Evolutionary conservation across 805 yeast genomes (phyloP), one percentile per base, ranked within the genome.

Genomic region (Candida loeiensis): DNA sequence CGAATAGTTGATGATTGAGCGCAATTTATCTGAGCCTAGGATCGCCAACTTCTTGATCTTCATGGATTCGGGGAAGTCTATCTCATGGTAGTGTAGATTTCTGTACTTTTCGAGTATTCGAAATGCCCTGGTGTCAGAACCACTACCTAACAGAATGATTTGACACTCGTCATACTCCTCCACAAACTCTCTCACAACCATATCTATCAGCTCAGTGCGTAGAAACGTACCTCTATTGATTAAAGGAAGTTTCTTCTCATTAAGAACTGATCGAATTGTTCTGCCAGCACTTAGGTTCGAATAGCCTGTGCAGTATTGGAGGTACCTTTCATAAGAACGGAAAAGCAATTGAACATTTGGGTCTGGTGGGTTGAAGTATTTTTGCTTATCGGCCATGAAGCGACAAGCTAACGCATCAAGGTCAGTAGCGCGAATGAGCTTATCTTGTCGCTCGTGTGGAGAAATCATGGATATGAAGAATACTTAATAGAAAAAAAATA

Each of bases 131-230:
- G 93, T 82, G 51, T 85, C 95, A 12, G 86, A 81, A 4, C 95
- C 95, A 2, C 90, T 82, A 0, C 95, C 95, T n/a, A 85, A 54
- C 1, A 88, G 82, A 1, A 85, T 61, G 12, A 85, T 71, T 53
- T 83, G 82, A 34, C 76, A 59, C 15, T 39, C 32, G 3, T 18
- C 42, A 34, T 40, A 44, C 41, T 63, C 55, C 3, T 46, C 33
- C 2, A 79, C 34, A 45, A 79, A 80, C 15, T 55, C 50, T 2
- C 66, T 55, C 2, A 80, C 58, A 1, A 76, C 59, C 6, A 51
- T 15, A 51, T 82, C 79, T 19, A 83, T 74, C 13, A 77, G 58
- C 13, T 50, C 55, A 0, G 85, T 79, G 26, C 91, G 61, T 15
- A 82, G 60, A 55, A 77, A 83, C 0, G 89, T 81, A 0, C 90